A percentile compares a stretch with the other conserved stretches of the same genome.
Evolutionary conservation across 805 yeast species (phyloP).

Genomic region (Suhomyces sp.): DNA sequence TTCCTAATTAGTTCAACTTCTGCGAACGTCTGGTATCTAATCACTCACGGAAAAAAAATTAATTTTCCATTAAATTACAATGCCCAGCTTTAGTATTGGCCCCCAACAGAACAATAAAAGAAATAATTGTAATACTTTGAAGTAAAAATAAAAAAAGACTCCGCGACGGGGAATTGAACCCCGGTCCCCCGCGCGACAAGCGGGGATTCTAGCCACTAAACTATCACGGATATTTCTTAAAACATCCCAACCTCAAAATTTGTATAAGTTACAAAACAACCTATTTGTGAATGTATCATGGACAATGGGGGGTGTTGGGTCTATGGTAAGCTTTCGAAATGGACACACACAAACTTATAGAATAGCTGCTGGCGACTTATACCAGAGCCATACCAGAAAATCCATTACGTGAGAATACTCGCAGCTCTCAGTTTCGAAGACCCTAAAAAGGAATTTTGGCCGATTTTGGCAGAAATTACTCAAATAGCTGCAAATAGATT

Average conservation of each 20-base stretch:
- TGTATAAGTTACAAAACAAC: not conserved
- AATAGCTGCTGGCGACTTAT: too few species aligned
- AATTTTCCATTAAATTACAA: not conserved
- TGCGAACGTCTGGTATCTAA: not conserved
- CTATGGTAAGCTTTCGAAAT: too few species aligned
- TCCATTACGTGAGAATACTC: too few species aligned
- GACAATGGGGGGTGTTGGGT: too few species aligned
- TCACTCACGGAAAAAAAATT: not conserved
- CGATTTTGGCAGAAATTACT: not conserved
- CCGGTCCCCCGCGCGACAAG: conserved; percentile 9
- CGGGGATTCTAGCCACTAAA: conserved; percentile 8
- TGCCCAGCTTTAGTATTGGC: not conserved
- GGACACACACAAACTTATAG: too few species aligned
- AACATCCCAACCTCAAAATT: not conserved
- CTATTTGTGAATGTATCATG: not conserved
- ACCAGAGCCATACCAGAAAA: too few species aligned
- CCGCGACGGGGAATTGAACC: conserved; percentile 9
- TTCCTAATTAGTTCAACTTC: not conserved
- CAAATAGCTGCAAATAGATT: not conserved
- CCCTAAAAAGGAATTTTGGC: too few species aligned
- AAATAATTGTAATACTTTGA: not conserved
- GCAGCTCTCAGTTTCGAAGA: too few species aligned
- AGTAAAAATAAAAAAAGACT: not conserved
- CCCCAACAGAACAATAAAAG: not conserved
- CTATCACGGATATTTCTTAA: conserved; percentile 2